phyloP scores from a whole-genome alignment of 805 yeast genomes.

The Lipomyces starkeyi region DNA sequence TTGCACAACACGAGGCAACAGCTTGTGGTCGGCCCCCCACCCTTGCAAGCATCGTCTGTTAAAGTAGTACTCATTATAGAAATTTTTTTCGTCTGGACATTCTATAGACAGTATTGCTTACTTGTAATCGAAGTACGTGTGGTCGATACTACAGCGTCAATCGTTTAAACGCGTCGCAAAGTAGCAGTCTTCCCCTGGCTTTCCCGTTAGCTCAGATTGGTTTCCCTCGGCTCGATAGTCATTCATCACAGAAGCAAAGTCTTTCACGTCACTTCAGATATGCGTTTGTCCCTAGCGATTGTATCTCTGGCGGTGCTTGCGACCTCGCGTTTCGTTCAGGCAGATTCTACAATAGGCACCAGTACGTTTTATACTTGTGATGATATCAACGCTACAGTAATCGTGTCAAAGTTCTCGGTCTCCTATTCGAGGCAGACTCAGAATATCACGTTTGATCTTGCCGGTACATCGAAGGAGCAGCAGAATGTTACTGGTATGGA shows the following conservation, averaged over 20 bases:
- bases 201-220: too few species aligned
- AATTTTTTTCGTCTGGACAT: too few species aligned
- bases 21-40: too few species aligned
- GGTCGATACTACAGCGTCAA: too few species aligned
- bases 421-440: conserved; percentile 24
- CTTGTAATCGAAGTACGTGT: too few species aligned
- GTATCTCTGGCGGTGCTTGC: conserved; percentile 5
- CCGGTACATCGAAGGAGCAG: conserved; percentile 26
- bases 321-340: conserved; percentile 15
- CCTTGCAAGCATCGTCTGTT: too few species aligned
- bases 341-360: conserved; percentile 29
- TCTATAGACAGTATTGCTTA: too few species aligned
- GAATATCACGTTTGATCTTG: conserved; percentile 33
- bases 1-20: too few species aligned
- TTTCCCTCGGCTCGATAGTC: neutral
- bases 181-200: too few species aligned
- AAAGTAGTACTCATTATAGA: too few species aligned
- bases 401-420: conserved; percentile 25
- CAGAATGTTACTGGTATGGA: conserved; percentile 33
- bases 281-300: neutral
- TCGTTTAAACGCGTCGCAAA: too few species aligned
- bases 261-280: neutral
- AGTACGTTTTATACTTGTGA: conserved; percentile 28
- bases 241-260: neutral
- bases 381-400: conserved; percentile 21